These are phyloP conservation scores for Cladophialophora yegresii DNA, from an alignment of 2,329 filamentous ascomycete species.

Conservation along the genomic window DNA sequence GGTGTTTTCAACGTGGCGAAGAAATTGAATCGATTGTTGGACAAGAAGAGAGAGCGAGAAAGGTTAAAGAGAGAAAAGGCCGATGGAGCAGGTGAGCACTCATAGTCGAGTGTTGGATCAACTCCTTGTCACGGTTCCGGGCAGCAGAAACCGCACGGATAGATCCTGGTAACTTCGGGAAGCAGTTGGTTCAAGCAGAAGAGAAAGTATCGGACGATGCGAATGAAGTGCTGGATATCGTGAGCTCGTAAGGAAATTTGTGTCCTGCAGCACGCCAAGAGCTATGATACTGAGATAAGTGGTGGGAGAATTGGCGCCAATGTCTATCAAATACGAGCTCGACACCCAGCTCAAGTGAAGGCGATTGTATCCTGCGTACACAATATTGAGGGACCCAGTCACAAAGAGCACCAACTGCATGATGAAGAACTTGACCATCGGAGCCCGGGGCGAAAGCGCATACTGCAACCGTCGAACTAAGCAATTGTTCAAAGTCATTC, in stretches of 20 bases:
- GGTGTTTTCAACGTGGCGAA: slow-evolving; percentile 90
- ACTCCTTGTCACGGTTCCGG: neutral
- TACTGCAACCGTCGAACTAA: neutral
- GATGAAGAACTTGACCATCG: neutral
- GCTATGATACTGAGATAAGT: neutral
- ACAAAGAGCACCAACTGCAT: neutral
- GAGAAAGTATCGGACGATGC: neutral
- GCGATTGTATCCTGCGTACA: neutral
- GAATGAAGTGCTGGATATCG: neutral
- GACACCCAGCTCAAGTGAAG: neutral
- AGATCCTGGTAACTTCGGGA: neutral
- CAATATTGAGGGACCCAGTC: neutral
- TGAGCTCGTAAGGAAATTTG: neutral
- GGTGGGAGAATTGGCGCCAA: neutral
- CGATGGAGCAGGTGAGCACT: slow-evolving; percentile 56
- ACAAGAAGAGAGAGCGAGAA: slow-evolving; percentile 64
- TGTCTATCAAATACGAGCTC: neutral
- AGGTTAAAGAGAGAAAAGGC: slow-evolving; percentile 55
- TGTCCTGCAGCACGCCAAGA: neutral
- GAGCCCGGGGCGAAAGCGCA: neutral
- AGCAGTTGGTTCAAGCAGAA: neutral
- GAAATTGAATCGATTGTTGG: slow-evolving; percentile 76
- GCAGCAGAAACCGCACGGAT: neutral
- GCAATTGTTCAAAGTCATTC: neutral
- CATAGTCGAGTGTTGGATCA: slow-evolving; percentile 41